Base-by-base conservation (phyloP, 2,329 filamentous ascomycete genomes). In the Penicillium sp. region DNA sequence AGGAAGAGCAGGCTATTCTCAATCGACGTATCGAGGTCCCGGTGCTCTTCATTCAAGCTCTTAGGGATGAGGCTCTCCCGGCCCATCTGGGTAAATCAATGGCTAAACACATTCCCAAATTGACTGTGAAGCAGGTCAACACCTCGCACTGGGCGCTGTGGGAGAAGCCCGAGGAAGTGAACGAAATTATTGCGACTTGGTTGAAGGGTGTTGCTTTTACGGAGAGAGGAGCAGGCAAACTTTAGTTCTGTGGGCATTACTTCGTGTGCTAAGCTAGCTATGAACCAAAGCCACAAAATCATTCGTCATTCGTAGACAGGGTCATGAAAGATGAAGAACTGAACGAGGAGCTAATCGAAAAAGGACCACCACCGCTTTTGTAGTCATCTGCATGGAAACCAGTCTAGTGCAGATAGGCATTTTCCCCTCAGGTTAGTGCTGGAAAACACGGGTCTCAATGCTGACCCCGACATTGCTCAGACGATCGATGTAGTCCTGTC, bases 121-220 rank as follows among this genome's bases (percentile, higher is more conserved):
- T 94, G 60, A 85, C 79, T 6, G 75, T 77, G 50, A 76, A 71
- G 7, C 80, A 86, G 64, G 84, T 95, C 44, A 69, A 83, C 28
- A 77, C 85, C 0, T 74, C 77, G 14, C 93, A 97, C 69, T 97
- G 91, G 91, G 87, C 85, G 37, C 70, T 95, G 63, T 84, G 81
- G 74, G 81, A 95, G 73, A 80, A 79, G 53, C 77, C 85, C 0
- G 78, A 76, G 18, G 80, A 85, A 58, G 80, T 88, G 3, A 96
- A 96, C 67, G 66, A 63, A 40, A 72, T 82, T 50, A 75, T 95
- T 56, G 75, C 72, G 46, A 74, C 77, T 47, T 95, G 89, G 79
- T 56, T 94, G 50, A 75, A 78, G 48, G 70, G 69, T 13, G 75
- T 84, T 35, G 76, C 74, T 2, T 73, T 75, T 56, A 68, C 64